Conservation (phyloP, 306 rosid species). For the Inga laurina region DNA sequence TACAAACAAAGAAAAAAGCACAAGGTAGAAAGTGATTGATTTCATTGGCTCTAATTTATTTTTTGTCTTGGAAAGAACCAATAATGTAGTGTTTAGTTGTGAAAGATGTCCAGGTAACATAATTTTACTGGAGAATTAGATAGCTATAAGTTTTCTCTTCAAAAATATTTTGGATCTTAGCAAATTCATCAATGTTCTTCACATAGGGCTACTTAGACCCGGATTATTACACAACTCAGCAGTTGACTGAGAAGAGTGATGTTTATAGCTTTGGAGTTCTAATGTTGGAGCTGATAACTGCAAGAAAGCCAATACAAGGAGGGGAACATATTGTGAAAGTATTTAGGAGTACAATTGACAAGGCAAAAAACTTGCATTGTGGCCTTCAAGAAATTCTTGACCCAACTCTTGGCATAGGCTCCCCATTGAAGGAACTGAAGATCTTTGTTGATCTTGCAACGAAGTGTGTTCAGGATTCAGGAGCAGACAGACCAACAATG, state of each 20-base stretch:
- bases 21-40: neutral
- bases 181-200: neutral
- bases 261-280: neutral
- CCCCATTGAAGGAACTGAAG: too few species aligned
- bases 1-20: neutral
- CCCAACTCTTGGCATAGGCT: too few species aligned
- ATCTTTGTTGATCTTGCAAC: too few species aligned
- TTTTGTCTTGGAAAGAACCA: neutral
- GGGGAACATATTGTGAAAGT: slow-evolving; percentile 45
- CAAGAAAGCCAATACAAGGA: slow-evolving; percentile 41
- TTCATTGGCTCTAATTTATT: neutral
- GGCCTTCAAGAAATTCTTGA: too few species aligned
- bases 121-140: neutral
- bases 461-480: too few species aligned
- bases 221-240: slow-evolving; percentile 49
- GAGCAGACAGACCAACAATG: too few species aligned
- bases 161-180: neutral
- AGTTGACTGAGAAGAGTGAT: neutral
- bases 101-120: neutral
- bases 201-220: slow-evolving; percentile 68
- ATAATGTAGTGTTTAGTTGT: neutral
- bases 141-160: neutral
- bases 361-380: too few species aligned
- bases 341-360: too few species aligned
- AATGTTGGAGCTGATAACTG: slow-evolving; percentile 55